These are phyloP conservation scores for Backusella macrospora DNA, from an alignment of 192 early-diverging fungal species.

Conservation along the genomic window DNA sequence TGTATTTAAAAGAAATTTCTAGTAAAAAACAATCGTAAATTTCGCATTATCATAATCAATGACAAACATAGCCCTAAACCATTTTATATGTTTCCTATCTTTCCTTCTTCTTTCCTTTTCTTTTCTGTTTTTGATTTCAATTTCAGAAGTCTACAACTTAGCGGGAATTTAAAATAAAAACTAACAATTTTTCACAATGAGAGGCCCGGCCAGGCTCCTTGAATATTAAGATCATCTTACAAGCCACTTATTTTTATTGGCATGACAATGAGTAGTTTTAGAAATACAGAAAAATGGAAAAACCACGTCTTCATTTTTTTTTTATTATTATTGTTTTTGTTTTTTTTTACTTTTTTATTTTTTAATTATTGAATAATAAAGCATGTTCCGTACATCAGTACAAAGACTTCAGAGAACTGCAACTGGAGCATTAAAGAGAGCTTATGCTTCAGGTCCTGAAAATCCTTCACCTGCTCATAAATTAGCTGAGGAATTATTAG, in stretches of 20 bases:
- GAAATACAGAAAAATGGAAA: constrained; percentile 11
- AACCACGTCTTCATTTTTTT: not conserved
- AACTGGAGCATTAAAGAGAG: not conserved
- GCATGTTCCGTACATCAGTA: constrained; percentile 13
- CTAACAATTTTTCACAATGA: not conserved
- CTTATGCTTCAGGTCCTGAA: constrained; percentile 14
- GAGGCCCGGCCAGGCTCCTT: not conserved
- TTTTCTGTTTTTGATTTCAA: no score
- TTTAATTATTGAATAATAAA: not conserved
- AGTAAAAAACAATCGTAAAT: constrained; percentile 16
- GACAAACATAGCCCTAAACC: not conserved
- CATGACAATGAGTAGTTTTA: not conserved
- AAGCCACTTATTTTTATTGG: constrained; percentile 11
- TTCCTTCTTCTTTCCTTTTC: not conserved
- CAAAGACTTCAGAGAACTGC: not conserved
- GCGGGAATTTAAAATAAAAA: not conserved
- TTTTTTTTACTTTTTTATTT: not conserved
- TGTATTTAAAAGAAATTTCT: constrained; percentile 23
- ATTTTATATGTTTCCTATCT: not conserved
- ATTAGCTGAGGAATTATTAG: constrained; percentile 50
- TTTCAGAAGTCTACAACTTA: not conserved
- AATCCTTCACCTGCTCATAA: constrained; percentile 30
- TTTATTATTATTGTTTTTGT: not conserved
- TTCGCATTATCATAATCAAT: not conserved
- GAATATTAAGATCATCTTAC: not conserved